Base-by-base conservation (phyloP, 371 early-diverging fungal species). In the Antonospora locustae region DNA sequence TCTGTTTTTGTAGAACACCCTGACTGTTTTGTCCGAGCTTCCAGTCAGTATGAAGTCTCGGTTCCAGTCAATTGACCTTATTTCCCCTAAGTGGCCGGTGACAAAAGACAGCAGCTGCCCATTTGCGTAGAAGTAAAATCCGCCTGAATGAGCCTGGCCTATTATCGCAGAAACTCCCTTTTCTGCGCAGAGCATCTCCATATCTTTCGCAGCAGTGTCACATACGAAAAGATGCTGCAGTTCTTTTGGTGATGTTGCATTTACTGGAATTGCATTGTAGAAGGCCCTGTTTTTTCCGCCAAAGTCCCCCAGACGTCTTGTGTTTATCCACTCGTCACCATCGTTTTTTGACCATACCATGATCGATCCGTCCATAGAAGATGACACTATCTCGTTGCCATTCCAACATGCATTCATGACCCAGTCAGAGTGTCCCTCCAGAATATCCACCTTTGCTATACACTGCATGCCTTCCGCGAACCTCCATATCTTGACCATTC, bases 391-490 rank as follows among this genome's bases (percentile, higher is more conserved):
- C 30, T 54, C 36, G 20, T 41, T 39, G 7, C 55, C 36, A n/a
- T 45, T 29, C 61, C 63, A 68, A 24, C 32, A 36, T n/a, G 56
- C 16, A 17, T 40, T 30, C 27, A 34, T 32, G 7, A 68, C 57
- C 65, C 65, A 64, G 27, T 68, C 69, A 19, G 14, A 43, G 40
- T 68, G 69, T 17, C 65, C 65, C 30, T 38, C 45, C 6, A 68
- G 45, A 11, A 62, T 68, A 7, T 64, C 49, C 5, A 64, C 20
- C 24, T 41, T 51, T 23, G 23, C 11, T 36, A 67, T n/a, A n/a
- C n/a, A n/a, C n/a, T n/a, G n/a, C 9, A 20, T 17, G 14, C 29
- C 20, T 3, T 16, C 34, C 7, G 19, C 11, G 4, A 53, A 5
- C 28, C 29, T 27, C 53, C 61, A 61, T 36, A 68, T 53, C 55